These are phyloP conservation scores for Penicillium vulpinum DNA, from an alignment of 2,329 filamentous ascomycete species.

Conservation along the genomic window DNA sequence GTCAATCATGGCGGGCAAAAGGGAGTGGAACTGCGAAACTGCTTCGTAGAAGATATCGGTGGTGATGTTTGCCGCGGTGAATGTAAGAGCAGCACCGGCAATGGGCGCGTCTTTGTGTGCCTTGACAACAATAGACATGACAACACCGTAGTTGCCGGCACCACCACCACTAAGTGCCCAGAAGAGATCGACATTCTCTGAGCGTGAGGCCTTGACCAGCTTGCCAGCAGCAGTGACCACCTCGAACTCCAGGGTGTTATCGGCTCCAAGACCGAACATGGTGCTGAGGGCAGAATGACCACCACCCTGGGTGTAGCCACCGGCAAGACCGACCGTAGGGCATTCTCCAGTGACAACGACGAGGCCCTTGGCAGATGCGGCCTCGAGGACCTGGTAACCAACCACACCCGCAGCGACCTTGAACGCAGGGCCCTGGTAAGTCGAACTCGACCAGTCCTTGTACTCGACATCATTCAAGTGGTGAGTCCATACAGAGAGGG, in stretches of 20 bases:
- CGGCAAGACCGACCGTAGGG: slow-evolving; percentile 58
- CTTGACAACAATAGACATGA: slow-evolving; percentile 57
- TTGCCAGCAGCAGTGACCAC: slow-evolving; percentile 51
- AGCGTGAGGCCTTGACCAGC: slow-evolving; percentile 15
- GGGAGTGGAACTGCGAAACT: slow-evolving; percentile 51
- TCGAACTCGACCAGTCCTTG: slow-evolving; percentile 37
- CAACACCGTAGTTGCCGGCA: slow-evolving; percentile 60
- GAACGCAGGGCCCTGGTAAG: slow-evolving; percentile 54
- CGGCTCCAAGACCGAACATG: slow-evolving; percentile 59
- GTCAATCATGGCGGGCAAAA: slow-evolving; percentile 54
- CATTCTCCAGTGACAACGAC: slow-evolving; percentile 57
- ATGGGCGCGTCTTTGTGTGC: slow-evolving; percentile 49
- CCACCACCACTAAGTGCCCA: slow-evolving; percentile 34
- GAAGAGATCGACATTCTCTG: slow-evolving; percentile 20
- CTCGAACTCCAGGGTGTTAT: slow-evolving; percentile 59
- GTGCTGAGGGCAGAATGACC: slow-evolving; percentile 59
- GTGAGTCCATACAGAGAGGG: slow-evolving; percentile 37
- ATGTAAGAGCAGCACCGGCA: slow-evolving; percentile 47
- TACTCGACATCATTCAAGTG: slow-evolving; percentile 32
- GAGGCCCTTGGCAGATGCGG: slow-evolving; percentile 49
- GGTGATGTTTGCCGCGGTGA: slow-evolving; percentile 37
- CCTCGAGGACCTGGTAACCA: slow-evolving; percentile 52
- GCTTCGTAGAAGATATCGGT: slow-evolving; percentile 54
- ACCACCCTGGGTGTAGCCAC: slow-evolving; percentile 62
- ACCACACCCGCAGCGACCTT: slow-evolving; percentile 57